These are phyloP conservation scores for Candida ponderosae DNA, from an alignment of 805 yeast species.

Conservation along the genomic window DNA sequence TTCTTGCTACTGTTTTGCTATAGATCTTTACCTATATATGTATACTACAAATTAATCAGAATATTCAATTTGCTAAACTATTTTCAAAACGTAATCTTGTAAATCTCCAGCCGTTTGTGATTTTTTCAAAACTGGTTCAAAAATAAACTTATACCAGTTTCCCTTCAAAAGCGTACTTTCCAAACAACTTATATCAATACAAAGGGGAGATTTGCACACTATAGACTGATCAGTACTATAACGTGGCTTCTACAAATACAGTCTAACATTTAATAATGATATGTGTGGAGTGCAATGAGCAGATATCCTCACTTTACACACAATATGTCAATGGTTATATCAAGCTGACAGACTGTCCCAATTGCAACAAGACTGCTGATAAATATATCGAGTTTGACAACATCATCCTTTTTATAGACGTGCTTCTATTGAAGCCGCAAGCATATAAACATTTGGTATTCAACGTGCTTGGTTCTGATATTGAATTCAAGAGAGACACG, in stretches of 20 bases:
- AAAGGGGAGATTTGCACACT: background rate
- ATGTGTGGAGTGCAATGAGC: conserved; percentile 79
- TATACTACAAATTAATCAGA: too few relatives aligned
- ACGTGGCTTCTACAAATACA: background rate
- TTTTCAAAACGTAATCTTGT: too few relatives aligned
- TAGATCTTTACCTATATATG: too few relatives aligned
- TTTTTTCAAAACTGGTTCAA: too few relatives aligned
- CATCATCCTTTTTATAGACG: conserved; percentile 76
- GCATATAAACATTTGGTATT: conserved; percentile 84
- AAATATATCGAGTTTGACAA: conserved; percentile 87
- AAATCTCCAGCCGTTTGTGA: too few relatives aligned
- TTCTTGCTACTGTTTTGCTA: too few relatives aligned
- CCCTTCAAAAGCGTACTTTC: too few relatives aligned
- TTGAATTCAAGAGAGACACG: background rate
- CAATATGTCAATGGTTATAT: conserved; percentile 73
- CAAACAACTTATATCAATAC: too few relatives aligned
- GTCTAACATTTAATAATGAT: conserved; percentile 42
- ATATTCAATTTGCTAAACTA: too few relatives aligned
- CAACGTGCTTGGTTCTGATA: conserved; percentile 39
- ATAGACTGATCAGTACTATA: background rate
- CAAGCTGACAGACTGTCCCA: conserved; percentile 65
- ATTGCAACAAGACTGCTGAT: conserved; percentile 74
- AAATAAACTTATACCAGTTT: too few relatives aligned
- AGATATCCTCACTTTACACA: conserved; percentile 59
- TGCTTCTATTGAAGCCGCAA: conserved; percentile 75